Conservation (phyloP, 108 stramenopile species). For the Skeletonema potamos region DNA sequence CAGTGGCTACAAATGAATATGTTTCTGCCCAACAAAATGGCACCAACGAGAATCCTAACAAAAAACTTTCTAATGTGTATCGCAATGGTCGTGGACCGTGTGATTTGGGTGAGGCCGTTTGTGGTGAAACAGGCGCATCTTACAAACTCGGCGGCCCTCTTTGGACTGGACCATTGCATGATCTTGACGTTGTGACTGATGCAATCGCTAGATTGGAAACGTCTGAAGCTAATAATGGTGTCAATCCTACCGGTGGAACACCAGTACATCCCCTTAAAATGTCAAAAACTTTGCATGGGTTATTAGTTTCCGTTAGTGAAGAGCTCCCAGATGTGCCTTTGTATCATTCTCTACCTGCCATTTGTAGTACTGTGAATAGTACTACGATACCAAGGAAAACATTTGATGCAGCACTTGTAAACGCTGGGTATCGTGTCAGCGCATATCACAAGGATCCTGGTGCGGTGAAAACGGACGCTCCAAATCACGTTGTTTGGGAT, state of each 20-base stretch:
- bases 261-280: slow-evolving; percentile 38
- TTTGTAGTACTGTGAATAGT: slow-evolving; percentile 73
- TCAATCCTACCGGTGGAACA: slow-evolving; percentile 33
- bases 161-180: slow-evolving; percentile 96
- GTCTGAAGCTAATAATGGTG: slow-evolving; percentile 25
- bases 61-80: slow-evolving; percentile 61
- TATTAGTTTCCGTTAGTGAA: slow-evolving; percentile 89
- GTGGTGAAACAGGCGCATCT: slow-evolving; percentile 74
- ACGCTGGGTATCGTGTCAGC: slow-evolving; percentile 92
- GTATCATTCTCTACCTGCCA: slow-evolving; percentile 83
- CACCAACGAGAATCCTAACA: slow-evolving; percentile 49
- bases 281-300: slow-evolving; percentile 63
- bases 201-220: slow-evolving; percentile 73
- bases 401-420: slow-evolving; percentile 83
- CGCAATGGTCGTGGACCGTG: slow-evolving; percentile 49
- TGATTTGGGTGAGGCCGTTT: slow-evolving; percentile 29
- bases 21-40: slow-evolving; percentile 19
- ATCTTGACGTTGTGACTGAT: slow-evolving; percentile 72
- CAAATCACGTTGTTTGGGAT: slow-evolving; percentile 92
- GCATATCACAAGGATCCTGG: slow-evolving; percentile 94
- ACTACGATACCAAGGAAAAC: slow-evolving; percentile 68
- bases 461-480: slow-evolving; percentile 96
- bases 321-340: slow-evolving; percentile 93
- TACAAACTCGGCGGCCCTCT: slow-evolving; percentile 94
- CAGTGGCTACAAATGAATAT: slow-evolving; percentile 47